Evolutionary conservation across 2,329 filamentous ascomycete genomes (phyloP).

Genomic region (Grosmannia huntii): DNA sequence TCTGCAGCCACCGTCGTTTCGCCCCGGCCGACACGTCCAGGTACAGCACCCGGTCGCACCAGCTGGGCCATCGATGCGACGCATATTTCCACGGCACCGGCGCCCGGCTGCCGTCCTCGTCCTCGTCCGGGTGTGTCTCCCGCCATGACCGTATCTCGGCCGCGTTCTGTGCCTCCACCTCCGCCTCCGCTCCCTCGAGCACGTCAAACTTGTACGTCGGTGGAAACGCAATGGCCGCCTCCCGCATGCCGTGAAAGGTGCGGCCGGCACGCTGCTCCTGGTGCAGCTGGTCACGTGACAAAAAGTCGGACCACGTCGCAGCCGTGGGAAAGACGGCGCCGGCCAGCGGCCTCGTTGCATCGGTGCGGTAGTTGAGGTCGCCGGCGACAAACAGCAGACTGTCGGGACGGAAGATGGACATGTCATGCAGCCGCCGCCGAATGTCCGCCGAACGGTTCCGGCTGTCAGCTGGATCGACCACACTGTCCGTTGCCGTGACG

Average conservation of each 20-base stretch:
- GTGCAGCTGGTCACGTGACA: conserved; percentile 66
- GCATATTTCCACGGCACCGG: conserved; percentile 58
- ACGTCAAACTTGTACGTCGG: conserved; percentile 86
- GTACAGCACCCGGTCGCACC: conserved; percentile 87
- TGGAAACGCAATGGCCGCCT: conserved; percentile 65
- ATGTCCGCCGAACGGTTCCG: conserved; percentile 2
- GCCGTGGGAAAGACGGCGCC: conserved; percentile 51
- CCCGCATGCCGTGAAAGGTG: conserved; percentile 65
- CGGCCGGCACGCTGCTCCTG: conserved; percentile 55
- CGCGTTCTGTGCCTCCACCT: conserved; percentile 18
- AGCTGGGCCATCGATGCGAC: conserved; percentile 72
- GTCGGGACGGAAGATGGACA: conserved; percentile 60
- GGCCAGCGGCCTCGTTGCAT: conserved; percentile 47
- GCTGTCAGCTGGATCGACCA: no score
- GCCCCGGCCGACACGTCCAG: conserved; percentile 47
- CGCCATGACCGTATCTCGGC: conserved; percentile 12
- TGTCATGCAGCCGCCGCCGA: conserved; percentile 29
- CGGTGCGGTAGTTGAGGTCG: conserved; percentile 90
- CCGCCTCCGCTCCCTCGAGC: conserved; percentile 17
- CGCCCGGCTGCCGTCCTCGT: conserved; percentile 16
- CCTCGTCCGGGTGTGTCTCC: not conserved
- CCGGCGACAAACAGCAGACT: conserved; percentile 77
- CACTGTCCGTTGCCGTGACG: no score
- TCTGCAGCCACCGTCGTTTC: conserved; percentile 13
- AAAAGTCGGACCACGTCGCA: conserved; percentile 53